Evolutionary conservation across 805 yeast species (phyloP), one percentile per base, ranked within the genome.

Genomic region (Jamesozyma gamospora): DNA sequence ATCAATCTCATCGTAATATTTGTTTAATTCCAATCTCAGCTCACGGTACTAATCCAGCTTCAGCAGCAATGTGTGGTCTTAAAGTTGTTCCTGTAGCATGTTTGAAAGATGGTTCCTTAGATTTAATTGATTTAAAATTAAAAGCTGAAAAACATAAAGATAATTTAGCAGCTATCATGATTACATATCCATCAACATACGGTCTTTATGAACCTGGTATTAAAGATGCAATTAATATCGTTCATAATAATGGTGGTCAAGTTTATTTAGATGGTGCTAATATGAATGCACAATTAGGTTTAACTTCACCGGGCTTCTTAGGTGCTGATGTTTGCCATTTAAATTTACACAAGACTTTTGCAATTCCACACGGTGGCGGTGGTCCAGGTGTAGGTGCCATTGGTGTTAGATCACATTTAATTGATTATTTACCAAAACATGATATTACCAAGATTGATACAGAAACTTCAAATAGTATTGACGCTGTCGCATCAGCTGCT

Each of bases 321-420:
- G 97, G 96, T 39, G 97, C 97, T 11, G 98, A 92, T 65, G 97
- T 92, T 32, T 92, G 98, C 63, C 98, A 92, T 56, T 73, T 92
- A 67, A 92, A 92, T 62, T 71, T 92, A 58, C 98, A 92, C 70
- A 92, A 92, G 67, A 92, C 98, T 1, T 92, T 92, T 70, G 87
- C 96, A 34, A 86, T 92, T 56, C 94, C 96, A 40, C 98, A 92
- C 56, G 98, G 98, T 56, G 98, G 98, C 58, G 98, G 98, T 60
- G 98, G 98, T 32, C 98, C 98, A 32, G 98, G 97, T 58, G 94
- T 87, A 54, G 98, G 96, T 15, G 97, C 97, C 37, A 92, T 92
- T 47, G 86, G 97, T 71, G 97, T 90, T 41, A 80, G 79, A 50
- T 66, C 71, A 36, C 95, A 86, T 62, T 69, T 92, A 52, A 73